Conservation (phyloP, 768 basidiomycete genomes). For the Paxillus ammoniavirescens region DNA sequence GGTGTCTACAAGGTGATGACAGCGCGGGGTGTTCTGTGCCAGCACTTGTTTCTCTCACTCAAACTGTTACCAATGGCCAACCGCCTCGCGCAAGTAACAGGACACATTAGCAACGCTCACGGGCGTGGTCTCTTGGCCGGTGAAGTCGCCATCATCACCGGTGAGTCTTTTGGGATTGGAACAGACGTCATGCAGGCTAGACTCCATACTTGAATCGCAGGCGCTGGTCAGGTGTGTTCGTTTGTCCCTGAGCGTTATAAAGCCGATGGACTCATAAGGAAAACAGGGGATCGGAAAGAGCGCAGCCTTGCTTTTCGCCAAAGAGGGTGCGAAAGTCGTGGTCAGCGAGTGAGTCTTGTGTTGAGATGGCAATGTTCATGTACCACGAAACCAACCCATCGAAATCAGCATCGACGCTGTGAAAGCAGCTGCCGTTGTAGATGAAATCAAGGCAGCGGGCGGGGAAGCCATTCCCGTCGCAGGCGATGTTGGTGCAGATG, state of each 20-base stretch:
- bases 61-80: conserved; percentile 39
- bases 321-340: conserved; percentile 85
- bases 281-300: conserved; percentile 75
- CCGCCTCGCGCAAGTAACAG: conserved; percentile 68
- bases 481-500: conserved; percentile 81
- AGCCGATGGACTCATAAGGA: neutral
- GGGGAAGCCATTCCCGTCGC: conserved; percentile 73
- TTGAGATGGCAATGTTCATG: neutral
- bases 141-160: conserved; percentile 86
- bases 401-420: conserved; percentile 63
- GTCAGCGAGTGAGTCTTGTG: conserved; percentile 65
- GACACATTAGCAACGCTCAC: conserved; percentile 56
- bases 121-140: conserved; percentile 62
- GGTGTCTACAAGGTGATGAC: neutral
- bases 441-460: conserved; percentile 70
- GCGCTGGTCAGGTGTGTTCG: conserved; percentile 67
- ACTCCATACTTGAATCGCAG: conserved; percentile 32
- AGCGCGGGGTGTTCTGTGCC: too few species aligned
- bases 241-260: neutral
- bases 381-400: conserved; percentile 5
- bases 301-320: conserved; percentile 73
- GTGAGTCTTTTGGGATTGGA: conserved; percentile 36
- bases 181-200: neutral
- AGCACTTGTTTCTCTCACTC: neutral
- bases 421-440: conserved; percentile 62